These are phyloP conservation scores for Xylaria sp. DNA, from an alignment of 2,329 filamentous ascomycete genomes.

Conservation along the genomic window DNA sequence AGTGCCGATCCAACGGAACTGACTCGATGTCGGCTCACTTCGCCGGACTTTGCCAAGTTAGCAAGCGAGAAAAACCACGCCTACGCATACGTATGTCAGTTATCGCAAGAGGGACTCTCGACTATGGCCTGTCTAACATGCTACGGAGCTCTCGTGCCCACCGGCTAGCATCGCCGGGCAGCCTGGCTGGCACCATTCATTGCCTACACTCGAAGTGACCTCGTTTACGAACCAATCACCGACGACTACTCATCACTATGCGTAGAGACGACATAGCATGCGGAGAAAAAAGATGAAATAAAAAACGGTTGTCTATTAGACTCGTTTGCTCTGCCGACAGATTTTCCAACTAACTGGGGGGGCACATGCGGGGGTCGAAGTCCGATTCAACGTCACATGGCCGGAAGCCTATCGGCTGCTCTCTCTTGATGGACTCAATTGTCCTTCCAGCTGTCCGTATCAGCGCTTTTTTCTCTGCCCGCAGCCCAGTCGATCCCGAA, in stretches of 20 bases:
- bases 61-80: neutral
- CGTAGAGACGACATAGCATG: too few relatives aligned
- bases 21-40: neutral
- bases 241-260: neutral
- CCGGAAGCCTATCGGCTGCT: slow-evolving; percentile 14
- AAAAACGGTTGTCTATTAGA: slow-evolving; percentile 5
- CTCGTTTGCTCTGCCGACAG: slow-evolving; percentile 10
- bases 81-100: neutral
- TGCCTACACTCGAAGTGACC: neutral
- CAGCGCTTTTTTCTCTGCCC: neutral
- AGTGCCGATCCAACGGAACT: neutral
- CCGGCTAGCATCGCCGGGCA: too few relatives aligned
- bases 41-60: too few relatives aligned
- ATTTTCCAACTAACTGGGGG: slow-evolving; percentile 10
- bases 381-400: slow-evolving; percentile 15
- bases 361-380: slow-evolving; percentile 11
- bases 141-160: too few relatives aligned
- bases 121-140: neutral
- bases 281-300: neutral
- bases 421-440: slow-evolving; percentile 1
- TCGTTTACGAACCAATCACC: neutral
- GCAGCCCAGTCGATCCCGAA: neutral
- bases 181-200: neutral
- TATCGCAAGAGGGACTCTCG: neutral
- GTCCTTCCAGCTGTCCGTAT: neutral